Percentiles rank a stretch among this genome's conserved stretches.
Evolutionary conservation across 2,329 filamentous ascomycete genomes (phyloP).

Genomic region (Pseudogymnoascus sp.): DNA sequence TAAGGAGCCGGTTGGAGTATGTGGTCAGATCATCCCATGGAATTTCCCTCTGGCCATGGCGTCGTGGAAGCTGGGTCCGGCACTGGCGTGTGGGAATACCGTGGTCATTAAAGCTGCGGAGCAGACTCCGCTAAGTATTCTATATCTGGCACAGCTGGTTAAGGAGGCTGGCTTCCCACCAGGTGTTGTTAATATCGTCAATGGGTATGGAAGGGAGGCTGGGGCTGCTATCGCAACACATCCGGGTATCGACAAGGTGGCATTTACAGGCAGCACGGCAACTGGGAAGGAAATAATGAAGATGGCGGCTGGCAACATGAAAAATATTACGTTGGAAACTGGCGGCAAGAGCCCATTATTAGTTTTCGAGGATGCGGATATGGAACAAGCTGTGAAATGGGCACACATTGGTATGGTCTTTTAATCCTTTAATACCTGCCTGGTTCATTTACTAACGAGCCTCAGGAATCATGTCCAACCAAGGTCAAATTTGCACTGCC

Average conservation of each 20-base stretch:
- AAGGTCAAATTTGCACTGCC: conserved; percentile 45
- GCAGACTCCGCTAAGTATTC: conserved; percentile 52
- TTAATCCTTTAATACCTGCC: background rate
- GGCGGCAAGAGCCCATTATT: conserved; percentile 58
- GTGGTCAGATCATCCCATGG: conserved; percentile 68
- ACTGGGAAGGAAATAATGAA: conserved; percentile 58
- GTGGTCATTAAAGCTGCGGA: conserved; percentile 56
- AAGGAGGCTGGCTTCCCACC: conserved; percentile 59
- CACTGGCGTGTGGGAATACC: conserved; percentile 52
- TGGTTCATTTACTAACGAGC: background rate
- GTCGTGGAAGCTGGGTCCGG: conserved; percentile 60
- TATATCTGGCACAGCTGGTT: conserved; percentile 46
- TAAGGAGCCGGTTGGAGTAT: conserved; percentile 61
- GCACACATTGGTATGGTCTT: conserved; percentile 40
- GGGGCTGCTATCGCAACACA: conserved; percentile 57
- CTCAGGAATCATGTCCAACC: conserved; percentile 34
- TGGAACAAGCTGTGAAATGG: conserved; percentile 56
- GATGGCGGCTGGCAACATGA: conserved; percentile 54
- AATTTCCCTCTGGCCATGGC: conserved; percentile 63
- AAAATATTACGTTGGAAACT: conserved; percentile 58
- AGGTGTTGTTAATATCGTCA: conserved; percentile 57
- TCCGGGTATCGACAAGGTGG: conserved; percentile 60
- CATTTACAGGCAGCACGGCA: conserved; percentile 58
- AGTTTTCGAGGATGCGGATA: conserved; percentile 54
- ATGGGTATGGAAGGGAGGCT: conserved; percentile 60